Evolutionary conservation across 768 basidiomycete species (phyloP).

Genomic region (Rhodotorula babjevae): DNA sequence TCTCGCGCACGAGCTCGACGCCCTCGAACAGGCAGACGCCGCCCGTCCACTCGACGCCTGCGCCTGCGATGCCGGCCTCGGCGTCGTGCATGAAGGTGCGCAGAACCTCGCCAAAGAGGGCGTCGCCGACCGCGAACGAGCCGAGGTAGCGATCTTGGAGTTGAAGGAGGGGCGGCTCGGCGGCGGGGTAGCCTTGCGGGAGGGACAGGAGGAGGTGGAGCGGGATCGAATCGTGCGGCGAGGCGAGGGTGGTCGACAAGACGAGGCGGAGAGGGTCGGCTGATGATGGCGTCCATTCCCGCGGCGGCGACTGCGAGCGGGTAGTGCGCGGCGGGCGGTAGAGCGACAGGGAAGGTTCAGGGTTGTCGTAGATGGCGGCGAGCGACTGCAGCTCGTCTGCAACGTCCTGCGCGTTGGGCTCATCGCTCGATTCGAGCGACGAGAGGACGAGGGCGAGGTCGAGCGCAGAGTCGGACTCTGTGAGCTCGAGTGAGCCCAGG

Average conservation of each 20-base stretch:
- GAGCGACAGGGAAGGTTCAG: not conserved
- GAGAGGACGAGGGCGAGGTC: constrained; percentile 22
- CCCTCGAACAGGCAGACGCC: constrained; percentile 83
- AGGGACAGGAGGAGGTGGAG: constrained; percentile 52
- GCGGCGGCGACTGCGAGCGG: constrained; percentile 1
- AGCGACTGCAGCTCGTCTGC: constrained; percentile 20
- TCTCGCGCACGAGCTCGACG: constrained; percentile 66
- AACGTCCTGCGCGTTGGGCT: not conserved
- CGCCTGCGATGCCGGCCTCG: constrained; percentile 46
- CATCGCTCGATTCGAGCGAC: constrained; percentile 2
- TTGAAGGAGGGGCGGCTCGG: constrained; percentile 72
- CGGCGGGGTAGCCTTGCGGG: constrained; percentile 59
- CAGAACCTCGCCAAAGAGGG: constrained; percentile 69
- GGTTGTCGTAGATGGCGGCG: constrained; percentile 20
- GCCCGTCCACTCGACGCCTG: constrained; percentile 65
- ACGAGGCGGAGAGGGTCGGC: constrained; percentile 20
- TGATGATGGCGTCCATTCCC: constrained; percentile 1
- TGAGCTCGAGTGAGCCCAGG: not conserved
- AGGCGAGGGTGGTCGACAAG: constrained; percentile 50
- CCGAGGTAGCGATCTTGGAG: constrained; percentile 79
- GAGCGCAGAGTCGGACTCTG: constrained; percentile 5
- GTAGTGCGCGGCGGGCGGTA: constrained; percentile 10
- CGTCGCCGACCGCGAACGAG: constrained; percentile 66
- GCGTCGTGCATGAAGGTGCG: constrained; percentile 72
- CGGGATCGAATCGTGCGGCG: constrained; percentile 50